Conservation (phyloP, 2,329 filamentous ascomycete genomes). For the Aotearoamyces nothofagi region DNA sequence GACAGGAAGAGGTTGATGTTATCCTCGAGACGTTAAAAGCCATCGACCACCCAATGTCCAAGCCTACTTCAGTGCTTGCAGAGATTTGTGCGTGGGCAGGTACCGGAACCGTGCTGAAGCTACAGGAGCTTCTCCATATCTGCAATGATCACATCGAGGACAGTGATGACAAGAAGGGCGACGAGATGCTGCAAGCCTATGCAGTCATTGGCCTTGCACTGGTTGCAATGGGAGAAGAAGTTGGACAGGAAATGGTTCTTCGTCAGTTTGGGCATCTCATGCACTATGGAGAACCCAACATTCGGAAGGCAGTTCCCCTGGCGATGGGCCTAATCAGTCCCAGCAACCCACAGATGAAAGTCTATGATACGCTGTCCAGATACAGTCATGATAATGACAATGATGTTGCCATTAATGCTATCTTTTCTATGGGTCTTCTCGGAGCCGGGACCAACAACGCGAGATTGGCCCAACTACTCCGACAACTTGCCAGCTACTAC, state of each 20-base stretch:
- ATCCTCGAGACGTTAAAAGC: slow-evolving; percentile 93
- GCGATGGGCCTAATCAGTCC: slow-evolving; percentile 95
- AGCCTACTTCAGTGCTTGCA: slow-evolving; percentile 84
- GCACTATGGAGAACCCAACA: slow-evolving; percentile 98
- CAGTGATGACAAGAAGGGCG: slow-evolving; percentile 84
- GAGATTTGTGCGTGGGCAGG: slow-evolving; percentile 98
- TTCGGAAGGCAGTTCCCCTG: slow-evolving; percentile 86
- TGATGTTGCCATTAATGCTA: slow-evolving; percentile 94
- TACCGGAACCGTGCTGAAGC: slow-evolving; percentile 90
- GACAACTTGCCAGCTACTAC: slow-evolving; percentile 95
- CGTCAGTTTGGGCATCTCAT: slow-evolving; percentile 96
- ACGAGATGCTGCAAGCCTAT: slow-evolving; percentile 90
- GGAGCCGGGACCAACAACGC: slow-evolving; percentile 98
- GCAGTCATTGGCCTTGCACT: slow-evolving; percentile 87
- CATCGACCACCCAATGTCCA: slow-evolving; percentile 92
- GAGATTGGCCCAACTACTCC: slow-evolving; percentile 79
- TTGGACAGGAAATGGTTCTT: slow-evolving; percentile 97
- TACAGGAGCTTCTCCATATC: slow-evolving; percentile 92
- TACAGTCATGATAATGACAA: slow-evolving; percentile 99
- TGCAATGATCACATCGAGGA: slow-evolving; percentile 97
- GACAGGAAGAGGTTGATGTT: slow-evolving; percentile 97
- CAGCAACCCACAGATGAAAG: slow-evolving; percentile 99
- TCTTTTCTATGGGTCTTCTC: slow-evolving; percentile 96
- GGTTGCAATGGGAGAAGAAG: slow-evolving; percentile 95
- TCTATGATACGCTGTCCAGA: slow-evolving; percentile 92